These are phyloP conservation scores for Entamoeba dispar DNA, from an alignment of 208 protist genomes.

Conservation along the genomic window DNA sequence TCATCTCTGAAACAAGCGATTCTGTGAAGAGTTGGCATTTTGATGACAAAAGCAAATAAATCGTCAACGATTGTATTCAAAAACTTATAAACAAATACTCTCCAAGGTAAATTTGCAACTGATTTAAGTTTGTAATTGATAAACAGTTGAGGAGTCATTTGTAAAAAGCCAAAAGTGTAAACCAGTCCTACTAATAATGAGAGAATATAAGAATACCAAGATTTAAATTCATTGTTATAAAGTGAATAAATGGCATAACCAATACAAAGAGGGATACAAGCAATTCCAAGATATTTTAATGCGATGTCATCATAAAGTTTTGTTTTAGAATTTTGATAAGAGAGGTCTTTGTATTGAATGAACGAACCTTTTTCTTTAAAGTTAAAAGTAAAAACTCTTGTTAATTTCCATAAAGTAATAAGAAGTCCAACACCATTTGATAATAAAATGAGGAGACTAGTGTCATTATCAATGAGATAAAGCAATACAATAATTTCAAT, in stretches of 20 bases:
- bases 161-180: constrained; percentile 18
- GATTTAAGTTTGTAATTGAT: constrained; percentile 26
- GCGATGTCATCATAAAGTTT: neutral
- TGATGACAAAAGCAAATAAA: neutral
- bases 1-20: constrained; percentile 16
- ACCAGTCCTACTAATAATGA: neutral
- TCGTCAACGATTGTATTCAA: constrained; percentile 3
- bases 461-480: constrained; percentile 16
- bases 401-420: constrained; percentile 9
- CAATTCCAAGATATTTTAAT: neutral
- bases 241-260: constrained; percentile 15
- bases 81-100: neutral
- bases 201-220: constrained; percentile 15
- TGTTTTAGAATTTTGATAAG: neutral
- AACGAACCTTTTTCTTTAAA: neutral
- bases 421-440: neutral
- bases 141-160: constrained; percentile 20
- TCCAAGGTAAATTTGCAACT: constrained; percentile 12
- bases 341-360: neutral
- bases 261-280: constrained; percentile 6
- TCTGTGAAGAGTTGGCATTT: neutral
- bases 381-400: neutral
- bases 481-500: neutral
- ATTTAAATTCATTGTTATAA: neutral
- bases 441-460: neutral